Evolutionary conservation across 2,329 filamentous ascomycete genomes (phyloP).

Genomic region (Ophiostoma angusticollis): DNA sequence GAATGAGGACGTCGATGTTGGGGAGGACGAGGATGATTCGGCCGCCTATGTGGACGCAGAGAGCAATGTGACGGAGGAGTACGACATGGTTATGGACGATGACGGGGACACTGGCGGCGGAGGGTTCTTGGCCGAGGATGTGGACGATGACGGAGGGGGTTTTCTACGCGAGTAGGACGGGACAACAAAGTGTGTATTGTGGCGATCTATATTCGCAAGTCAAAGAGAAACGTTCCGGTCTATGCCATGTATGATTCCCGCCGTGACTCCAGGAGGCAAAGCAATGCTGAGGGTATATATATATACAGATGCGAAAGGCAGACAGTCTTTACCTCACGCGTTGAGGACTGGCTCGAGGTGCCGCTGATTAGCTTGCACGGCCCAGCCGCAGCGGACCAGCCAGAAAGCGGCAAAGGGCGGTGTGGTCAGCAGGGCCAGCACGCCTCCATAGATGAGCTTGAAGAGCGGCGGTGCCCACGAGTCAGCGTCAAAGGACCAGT

Average conservation of each 20-base stretch:
- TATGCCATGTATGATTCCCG: too few species aligned
- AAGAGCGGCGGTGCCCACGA: constrained; percentile 36
- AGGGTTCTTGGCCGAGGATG: constrained; percentile 16
- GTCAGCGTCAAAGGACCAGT: constrained; percentile 29
- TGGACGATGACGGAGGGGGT: constrained; percentile 4
- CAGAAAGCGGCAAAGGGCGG: constrained; percentile 37
- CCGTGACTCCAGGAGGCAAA: too few species aligned
- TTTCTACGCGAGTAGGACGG: constrained; percentile 2
- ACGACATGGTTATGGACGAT: constrained; percentile 20
- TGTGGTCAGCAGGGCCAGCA: constrained; percentile 33
- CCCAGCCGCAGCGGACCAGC: constrained; percentile 37
- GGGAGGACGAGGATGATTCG: not conserved
- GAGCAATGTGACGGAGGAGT: constrained; percentile 21
- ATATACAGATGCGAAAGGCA: too few species aligned
- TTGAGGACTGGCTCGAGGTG: too few species aligned
- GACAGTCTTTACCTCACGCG: too few species aligned
- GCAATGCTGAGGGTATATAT: too few species aligned
- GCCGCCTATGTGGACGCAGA: constrained; percentile 12
- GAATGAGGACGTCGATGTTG: constrained; percentile 6
- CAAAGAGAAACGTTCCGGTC: too few species aligned
- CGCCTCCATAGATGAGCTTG: constrained; percentile 35
- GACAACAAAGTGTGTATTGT: not conserved
- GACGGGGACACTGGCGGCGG: constrained; percentile 18
- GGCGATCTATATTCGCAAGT: too few species aligned
- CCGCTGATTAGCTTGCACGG: constrained; percentile 13